A percentile compares a stretch with the other conserved stretches of the same genome.
Conservation (phyloP, 1,139 yeast species). For the Kazachstania sp. region DNA sequence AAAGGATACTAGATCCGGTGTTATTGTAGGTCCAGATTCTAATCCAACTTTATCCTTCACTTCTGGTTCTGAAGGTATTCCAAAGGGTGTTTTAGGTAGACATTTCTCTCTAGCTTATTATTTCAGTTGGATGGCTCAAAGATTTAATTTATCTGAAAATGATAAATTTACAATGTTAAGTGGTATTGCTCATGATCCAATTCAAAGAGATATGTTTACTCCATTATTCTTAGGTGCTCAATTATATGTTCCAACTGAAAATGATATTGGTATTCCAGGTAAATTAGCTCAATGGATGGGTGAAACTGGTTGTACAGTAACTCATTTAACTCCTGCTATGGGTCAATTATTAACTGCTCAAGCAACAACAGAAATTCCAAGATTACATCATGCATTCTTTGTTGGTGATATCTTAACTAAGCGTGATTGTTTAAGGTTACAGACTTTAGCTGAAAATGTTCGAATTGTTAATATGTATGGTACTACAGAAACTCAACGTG, state of each 20-base stretch:
- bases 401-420: slow-evolving; percentile 97
- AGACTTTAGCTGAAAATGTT: slow-evolving; percentile 83
- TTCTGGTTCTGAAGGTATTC: slow-evolving; percentile 97
- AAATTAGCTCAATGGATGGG: slow-evolving; percentile 97
- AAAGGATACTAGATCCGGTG: slow-evolving; percentile 62
- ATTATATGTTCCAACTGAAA: slow-evolving; percentile 85
- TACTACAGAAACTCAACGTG: slow-evolving; percentile 97
- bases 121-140: slow-evolving; percentile 96
- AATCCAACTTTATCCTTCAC: slow-evolving; percentile 95
- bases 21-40: slow-evolving; percentile 94
- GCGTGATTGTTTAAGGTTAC: slow-evolving; percentile 90
- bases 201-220: slow-evolving; percentile 97
- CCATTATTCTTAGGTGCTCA: slow-evolving; percentile 95
- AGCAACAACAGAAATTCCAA: slow-evolving; percentile 82
- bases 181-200: slow-evolving; percentile 99
- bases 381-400: slow-evolving; percentile 90
- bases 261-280: slow-evolving; percentile 98
- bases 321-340: slow-evolving; percentile 99
- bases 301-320: slow-evolving; percentile 81
- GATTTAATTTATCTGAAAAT: slow-evolving; percentile 64
- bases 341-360: slow-evolving; percentile 95
- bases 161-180: slow-evolving; percentile 95
- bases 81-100: slow-evolving; percentile 97
- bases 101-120: slow-evolving; percentile 94
- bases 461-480: slow-evolving; percentile 97